phyloP scores from a whole-genome alignment of 1,139 yeast species.

The Williopsis jadinii region DNA sequence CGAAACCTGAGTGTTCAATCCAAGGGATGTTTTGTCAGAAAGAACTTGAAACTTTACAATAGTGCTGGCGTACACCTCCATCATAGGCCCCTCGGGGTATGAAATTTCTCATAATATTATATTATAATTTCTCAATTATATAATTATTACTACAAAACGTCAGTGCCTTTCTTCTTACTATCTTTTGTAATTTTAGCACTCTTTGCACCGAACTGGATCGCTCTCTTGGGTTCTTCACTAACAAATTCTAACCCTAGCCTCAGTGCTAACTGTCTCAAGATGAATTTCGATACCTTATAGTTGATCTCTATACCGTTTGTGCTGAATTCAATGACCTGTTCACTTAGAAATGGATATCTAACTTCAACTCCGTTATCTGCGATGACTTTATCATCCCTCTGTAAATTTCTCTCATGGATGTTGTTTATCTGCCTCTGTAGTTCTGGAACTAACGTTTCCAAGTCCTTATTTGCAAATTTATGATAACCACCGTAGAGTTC shows the following conservation, averaged over 20 bases:
- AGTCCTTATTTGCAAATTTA: constrained; percentile 28
- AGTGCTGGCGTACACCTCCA: too few relatives aligned
- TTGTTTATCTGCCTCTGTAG: constrained; percentile 63
- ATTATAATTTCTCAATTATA: too few relatives aligned
- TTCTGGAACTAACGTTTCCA: constrained; percentile 39
- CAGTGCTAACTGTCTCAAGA: constrained; percentile 58
- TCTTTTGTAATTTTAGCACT: constrained; percentile 71
- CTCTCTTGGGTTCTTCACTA: constrained; percentile 76
- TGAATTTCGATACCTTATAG: constrained; percentile 52
- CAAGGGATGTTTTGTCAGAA: too few relatives aligned
- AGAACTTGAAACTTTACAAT: too few relatives aligned
- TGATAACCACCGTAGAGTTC: constrained; percentile 90
- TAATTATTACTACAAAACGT: constrained; percentile 8
- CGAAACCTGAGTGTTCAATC: too few relatives aligned
- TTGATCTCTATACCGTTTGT: constrained; percentile 42
- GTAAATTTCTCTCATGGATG: constrained; percentile 72
- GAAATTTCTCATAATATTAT: too few relatives aligned
- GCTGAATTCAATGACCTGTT: constrained; percentile 48
- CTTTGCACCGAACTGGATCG: constrained; percentile 93
- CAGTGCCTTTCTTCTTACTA: constrained; percentile 32
- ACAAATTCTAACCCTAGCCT: constrained; percentile 48
- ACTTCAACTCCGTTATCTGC: constrained; percentile 85
- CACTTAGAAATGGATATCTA: constrained; percentile 82
- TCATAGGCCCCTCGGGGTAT: too few relatives aligned
- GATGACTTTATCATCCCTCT: constrained; percentile 87